Evolutionary conservation across 495 filamentous ascomycete genomes (phyloP), one percentile per base, ranked within the genome.

Genomic region (Clavariopsis aquatica): DNA sequence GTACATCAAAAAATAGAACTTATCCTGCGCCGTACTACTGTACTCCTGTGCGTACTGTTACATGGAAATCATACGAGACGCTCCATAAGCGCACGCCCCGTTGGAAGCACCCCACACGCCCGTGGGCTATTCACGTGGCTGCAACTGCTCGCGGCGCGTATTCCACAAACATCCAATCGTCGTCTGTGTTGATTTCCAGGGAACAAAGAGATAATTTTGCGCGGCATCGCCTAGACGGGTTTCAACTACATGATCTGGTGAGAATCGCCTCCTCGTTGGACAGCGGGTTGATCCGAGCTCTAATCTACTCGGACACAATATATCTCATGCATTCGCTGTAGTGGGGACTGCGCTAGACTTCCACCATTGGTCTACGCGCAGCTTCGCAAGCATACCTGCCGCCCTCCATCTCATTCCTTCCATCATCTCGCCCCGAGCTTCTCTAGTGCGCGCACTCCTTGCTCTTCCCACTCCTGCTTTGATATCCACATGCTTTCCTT

Each of bases 401-500:
- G 43, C 52, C 54, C 57, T n/a, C 27, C 1, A n/a, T 2, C 26
- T 46, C 10, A 19, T 41, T 26, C 20, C 28, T 45, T 56, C 49
- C 54, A 54, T 67, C 55, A 70, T 78, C 93, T 87, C 38, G 90
- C 89, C 1, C 94, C 94, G 59, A 98, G 83, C 80, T 97, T 98
- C 76, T 91, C 90, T 72, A 98, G 78, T 53, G 87, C 87, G 49
- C 89, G 82, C n/a, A 88, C 73, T 19, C 94, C 94, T 76, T 96
- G 88, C 80, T 98, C 94, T 72, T 92, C 81, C 95, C 95, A 98
- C 78, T 98, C 95, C 72, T 89, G 82, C 80, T 96, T 96, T 52
- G 88, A 87, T 56, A 98, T 93, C 94, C 94, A 98, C 94, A 98
- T 98, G 74, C 89, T 88, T 71, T 96, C 90, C 78, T 96, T 96